Conservation (phyloP, 169 alveolate genomes). For the Plasmodium falciparum region DNA sequence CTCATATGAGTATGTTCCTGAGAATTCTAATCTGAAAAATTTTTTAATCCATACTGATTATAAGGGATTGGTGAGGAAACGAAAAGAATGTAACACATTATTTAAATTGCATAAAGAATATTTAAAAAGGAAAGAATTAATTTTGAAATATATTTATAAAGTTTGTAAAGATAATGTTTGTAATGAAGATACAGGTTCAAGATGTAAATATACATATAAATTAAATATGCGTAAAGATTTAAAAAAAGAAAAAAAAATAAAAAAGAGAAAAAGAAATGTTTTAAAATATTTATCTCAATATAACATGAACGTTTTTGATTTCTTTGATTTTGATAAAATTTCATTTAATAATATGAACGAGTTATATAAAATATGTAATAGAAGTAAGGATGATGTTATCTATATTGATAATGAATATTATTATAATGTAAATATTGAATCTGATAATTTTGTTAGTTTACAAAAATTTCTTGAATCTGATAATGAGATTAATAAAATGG, state of each 20-base stretch:
- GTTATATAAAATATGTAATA: slow-evolving; percentile 26
- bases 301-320: slow-evolving; percentile 15
- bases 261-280: slow-evolving; percentile 26
- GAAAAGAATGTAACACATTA: slow-evolving; percentile 2
- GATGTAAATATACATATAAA: slow-evolving; percentile 5
- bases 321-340: slow-evolving; percentile 14
- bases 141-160: slow-evolving; percentile 14
- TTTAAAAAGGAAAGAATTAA: slow-evolving; percentile 47
- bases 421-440: slow-evolving; percentile 9
- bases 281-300: slow-evolving; percentile 35
- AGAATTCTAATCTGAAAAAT: background rate
- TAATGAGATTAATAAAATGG: background rate
- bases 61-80: background rate
- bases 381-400: slow-evolving; percentile 2
- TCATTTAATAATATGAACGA: slow-evolving; percentile 11
- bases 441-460: slow-evolving; percentile 4
- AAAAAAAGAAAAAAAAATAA: slow-evolving; percentile 21
- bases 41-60: background rate
- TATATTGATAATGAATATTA: background rate
- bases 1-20: background rate
- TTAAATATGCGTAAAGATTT: slow-evolving; percentile 25
- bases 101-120: slow-evolving; percentile 42
- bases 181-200: background rate
- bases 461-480: background rate
- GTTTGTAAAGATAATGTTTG: background rate